Evolutionary conservation across 768 basidiomycete genomes (phyloP).

Genomic region (Vararia minispora): DNA sequence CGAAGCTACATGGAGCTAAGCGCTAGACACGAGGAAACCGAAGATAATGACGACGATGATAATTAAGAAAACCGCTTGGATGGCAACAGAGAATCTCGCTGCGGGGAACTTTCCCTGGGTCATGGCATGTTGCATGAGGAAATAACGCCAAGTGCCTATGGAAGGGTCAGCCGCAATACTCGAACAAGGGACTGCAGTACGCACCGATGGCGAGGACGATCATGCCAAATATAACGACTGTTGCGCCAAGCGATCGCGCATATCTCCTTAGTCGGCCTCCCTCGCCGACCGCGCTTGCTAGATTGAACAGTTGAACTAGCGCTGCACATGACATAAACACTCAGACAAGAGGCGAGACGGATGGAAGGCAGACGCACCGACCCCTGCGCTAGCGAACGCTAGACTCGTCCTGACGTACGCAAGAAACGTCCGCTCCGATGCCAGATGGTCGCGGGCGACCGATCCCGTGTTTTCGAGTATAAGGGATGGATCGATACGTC

Average conservation of each 20-base stretch:
- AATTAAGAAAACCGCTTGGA: constrained; percentile 22
- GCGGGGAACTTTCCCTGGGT: constrained; percentile 29
- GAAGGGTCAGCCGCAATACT: background rate
- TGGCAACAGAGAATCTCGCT: constrained; percentile 23
- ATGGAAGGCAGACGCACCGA: constrained; percentile 24
- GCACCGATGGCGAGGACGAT: constrained; percentile 24
- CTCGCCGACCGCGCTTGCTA: constrained; percentile 19
- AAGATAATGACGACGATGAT: constrained; percentile 26
- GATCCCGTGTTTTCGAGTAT: constrained; percentile 34
- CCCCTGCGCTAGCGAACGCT: constrained; percentile 36
- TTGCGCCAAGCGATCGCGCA: constrained; percentile 35
- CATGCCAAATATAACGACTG: constrained; percentile 26
- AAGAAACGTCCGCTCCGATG: constrained; percentile 38
- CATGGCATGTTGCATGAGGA: constrained; percentile 27
- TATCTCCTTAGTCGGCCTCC: constrained; percentile 14
- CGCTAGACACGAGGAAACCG: constrained; percentile 28
- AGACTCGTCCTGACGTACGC: constrained; percentile 42
- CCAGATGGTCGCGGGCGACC: constrained; percentile 42
- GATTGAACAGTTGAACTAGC: constrained; percentile 35
- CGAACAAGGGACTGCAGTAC: constrained; percentile 1
- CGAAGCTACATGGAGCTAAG: too few species aligned
- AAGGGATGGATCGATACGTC: too few species aligned
- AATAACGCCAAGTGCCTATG: constrained; percentile 28
- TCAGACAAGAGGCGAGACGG: background rate
- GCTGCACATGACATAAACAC: constrained; percentile 17